Evolutionary conservation across 371 early-diverging fungal species (phyloP), one percentile per base, ranked within the genome.

Genomic region (Homolaphlyctis polyrhiza): DNA sequence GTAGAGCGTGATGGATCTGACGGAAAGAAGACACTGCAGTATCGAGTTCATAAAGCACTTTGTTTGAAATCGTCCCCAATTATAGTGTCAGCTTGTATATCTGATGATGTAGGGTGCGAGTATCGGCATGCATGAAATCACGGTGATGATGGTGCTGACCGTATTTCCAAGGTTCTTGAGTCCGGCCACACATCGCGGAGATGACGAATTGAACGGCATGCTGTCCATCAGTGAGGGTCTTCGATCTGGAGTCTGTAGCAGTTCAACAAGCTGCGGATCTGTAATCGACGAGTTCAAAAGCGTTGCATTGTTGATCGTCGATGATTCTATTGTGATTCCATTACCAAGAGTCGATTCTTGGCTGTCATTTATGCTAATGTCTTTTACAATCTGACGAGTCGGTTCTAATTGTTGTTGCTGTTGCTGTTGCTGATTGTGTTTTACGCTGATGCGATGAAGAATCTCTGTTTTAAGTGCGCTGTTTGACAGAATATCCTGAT

Each of bases 21-120:
- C 88, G 13, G 91, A 85, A 45, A 88, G 88, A 50, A 97, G 64
- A 69, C 96, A 96, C 71, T 99, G 99, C 32, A 99, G 78, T 33
- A 92, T 86, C 0, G 95, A 90, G 74, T 97, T 99, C 95, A 97
- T 94, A 70, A 86, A 98, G 71, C 99, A 98, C 77, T 72, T 21
- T 30, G 35, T 35, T 23, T 45, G 30, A 3, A 11, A 43, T 39
- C 39, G 8, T 18, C 18, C 39, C 18, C 39, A 39, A 11, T 18
- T 51, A 6, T 27, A 6, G 11, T 21, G 27, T 28, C 52, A 11
- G 14, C 25, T 28, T 51, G 6, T 27, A 6, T 51, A 11, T 8
- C 32, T 39, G 11, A 8, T 51, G 11, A 21, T 14, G 11, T 21
- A 14, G 6, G 11, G 0, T 62, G 21, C 30, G 52, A 48, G 30